These are phyloP conservation scores for Hypoxylon sp. DNA, from an alignment of 2,329 filamentous ascomycete species.

Conservation along the genomic window DNA sequence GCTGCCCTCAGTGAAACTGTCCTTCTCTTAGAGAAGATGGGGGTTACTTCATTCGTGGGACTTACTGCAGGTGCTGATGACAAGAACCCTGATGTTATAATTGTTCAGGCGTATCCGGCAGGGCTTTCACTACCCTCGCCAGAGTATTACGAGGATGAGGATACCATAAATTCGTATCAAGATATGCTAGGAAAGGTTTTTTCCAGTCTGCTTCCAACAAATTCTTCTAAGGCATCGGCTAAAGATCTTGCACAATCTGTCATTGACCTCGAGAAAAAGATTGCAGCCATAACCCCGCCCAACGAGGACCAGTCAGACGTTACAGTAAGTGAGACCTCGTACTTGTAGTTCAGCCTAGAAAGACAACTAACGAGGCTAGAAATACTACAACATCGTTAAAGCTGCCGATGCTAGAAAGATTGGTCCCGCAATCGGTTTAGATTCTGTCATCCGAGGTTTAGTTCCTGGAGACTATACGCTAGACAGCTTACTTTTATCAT, in stretches of 20 bases:
- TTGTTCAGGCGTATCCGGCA: constrained; percentile 54
- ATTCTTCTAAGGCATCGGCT: constrained; percentile 36
- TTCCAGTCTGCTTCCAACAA: constrained; percentile 42
- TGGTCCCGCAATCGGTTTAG: constrained; percentile 64
- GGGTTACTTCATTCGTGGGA: constrained; percentile 51
- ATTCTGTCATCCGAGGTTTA: constrained; percentile 60
- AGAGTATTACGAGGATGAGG: constrained; percentile 66
- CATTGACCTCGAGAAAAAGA: constrained; percentile 67
- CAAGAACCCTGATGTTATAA: constrained; percentile 51
- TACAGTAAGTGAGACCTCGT: constrained; percentile 51
- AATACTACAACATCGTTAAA: constrained; percentile 72
- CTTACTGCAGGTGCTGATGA: constrained; percentile 54
- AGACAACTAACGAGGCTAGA: constrained; percentile 45
- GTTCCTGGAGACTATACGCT: constrained; percentile 59
- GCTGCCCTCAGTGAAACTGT: constrained; percentile 55
- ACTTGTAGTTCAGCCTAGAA: too few relatives aligned
- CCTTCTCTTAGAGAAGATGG: constrained; percentile 56
- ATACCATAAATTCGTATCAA: constrained; percentile 62
- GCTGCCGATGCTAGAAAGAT: constrained; percentile 63
- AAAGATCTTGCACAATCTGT: constrained; percentile 51
- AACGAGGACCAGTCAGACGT: constrained; percentile 68
- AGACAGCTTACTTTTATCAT: constrained; percentile 65
- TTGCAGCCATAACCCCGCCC: constrained; percentile 66
- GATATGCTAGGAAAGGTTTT: constrained; percentile 53
- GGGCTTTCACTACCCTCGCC: constrained; percentile 68